phyloP scores from a whole-genome alignment of 805 yeast species.

The Candida stauntonica region DNA sequence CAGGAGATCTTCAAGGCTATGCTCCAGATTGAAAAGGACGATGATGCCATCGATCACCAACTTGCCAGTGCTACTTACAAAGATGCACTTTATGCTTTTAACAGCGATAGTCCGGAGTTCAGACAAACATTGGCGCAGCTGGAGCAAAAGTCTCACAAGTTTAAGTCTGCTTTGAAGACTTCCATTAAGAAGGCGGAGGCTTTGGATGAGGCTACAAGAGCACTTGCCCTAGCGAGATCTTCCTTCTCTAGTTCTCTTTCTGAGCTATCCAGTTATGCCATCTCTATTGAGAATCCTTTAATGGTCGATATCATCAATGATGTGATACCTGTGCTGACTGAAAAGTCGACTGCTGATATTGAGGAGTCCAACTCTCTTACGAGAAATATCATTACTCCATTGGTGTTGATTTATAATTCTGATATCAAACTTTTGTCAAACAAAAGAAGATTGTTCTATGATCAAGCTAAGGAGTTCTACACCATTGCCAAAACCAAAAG shows the following conservation, averaged over 20 bases:
- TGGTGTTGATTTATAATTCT: conserved; percentile 17
- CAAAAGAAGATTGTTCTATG: conserved; percentile 14
- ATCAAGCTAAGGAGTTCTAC: conserved; percentile 12
- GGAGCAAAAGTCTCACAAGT: conserved; percentile 8
- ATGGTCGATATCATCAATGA: conserved; percentile 15
- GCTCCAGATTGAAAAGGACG: conserved; percentile 4
- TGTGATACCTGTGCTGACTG: conserved; percentile 15
- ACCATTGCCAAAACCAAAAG: neutral
- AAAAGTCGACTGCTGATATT: conserved; percentile 19
- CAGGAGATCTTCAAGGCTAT: conserved; percentile 6
- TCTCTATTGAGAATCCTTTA: conserved; percentile 7
- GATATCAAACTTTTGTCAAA: conserved; percentile 17
- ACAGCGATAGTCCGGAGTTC: conserved; percentile 13
- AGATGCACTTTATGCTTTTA: conserved; percentile 9
- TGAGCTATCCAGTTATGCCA: conserved; percentile 14
- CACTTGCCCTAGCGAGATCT: conserved; percentile 20
- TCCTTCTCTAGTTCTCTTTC: conserved; percentile 14
- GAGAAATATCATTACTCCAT: conserved; percentile 16
- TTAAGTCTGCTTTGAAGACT: conserved; percentile 12
- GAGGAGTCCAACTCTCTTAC: conserved; percentile 18
- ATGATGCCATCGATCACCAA: neutral
- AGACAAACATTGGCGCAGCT: conserved; percentile 6
- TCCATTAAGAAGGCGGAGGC: conserved; percentile 19
- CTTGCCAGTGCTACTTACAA: conserved; percentile 4
- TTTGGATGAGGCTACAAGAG: conserved; percentile 19